Base-by-base conservation (phyloP, 2,329 filamentous ascomycete genomes). In the Verticillium tricorpus region DNA sequence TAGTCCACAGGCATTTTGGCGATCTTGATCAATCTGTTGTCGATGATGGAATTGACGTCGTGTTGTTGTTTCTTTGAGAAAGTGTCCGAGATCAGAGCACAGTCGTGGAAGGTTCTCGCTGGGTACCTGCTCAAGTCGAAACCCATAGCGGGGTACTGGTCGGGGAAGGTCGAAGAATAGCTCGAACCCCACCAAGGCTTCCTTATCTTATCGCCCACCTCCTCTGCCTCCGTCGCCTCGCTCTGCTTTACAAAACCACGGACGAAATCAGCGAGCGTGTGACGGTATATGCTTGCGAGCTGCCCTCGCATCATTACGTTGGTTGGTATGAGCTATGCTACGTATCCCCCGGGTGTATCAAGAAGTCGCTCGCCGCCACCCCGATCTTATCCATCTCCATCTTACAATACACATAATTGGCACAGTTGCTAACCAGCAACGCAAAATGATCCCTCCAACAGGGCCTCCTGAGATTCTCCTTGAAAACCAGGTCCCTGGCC, bases 1-100 rank as follows among this genome's bases (percentile, higher is more conserved):
- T 89, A 84, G 64, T 85, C 81, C 57, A 84, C 76, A 62, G 82
- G 80, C 82, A 84, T 83, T 19, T 67, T 73, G 62, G 61, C 69
- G 64, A 60, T 56, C 57, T 57, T 35, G 56, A 14, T 17, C 15
- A 12, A 35, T 57, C 11, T 6, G 31, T 57, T 57, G 31, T 12
- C 12, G 6, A 7, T 25, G 45, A 22, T 50, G 45, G 11, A 22
- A 22, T 50, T 22, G 45, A 25, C 45, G 19, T 50, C 8, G 19
- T 50, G 45, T 59, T 56, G n/a, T 60, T 66, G 58, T 60, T 65
- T 60, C 60, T 59, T 64, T 62, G 60, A 19, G 37, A 59, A 59
- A 57, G 56, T n/a, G 54, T 28, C 39, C 32, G 31, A 56, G 52
- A 34, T 40, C 52, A 63, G 19, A 22, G 52, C 11, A 54, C 58